A percentile compares a stretch with the other conserved stretches of the same genome.
Conservation (phyloP, 768 basidiomycete species). For the Candolleomyces eurysporus region DNA sequence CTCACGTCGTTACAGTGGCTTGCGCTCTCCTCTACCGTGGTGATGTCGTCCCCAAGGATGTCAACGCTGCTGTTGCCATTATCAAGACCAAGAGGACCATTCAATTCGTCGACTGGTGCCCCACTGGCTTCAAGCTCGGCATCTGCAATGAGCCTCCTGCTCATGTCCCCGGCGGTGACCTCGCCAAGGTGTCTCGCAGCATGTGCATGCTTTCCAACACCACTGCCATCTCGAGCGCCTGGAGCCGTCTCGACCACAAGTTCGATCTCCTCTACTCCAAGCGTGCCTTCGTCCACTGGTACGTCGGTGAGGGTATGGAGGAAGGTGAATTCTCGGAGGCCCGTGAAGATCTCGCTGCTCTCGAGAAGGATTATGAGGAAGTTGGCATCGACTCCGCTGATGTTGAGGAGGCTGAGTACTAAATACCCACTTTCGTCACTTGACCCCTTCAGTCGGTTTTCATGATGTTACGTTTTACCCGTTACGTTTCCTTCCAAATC, state of each 20-base stretch:
- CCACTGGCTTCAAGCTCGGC: constrained; percentile 84
- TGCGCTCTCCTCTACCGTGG: constrained; percentile 91
- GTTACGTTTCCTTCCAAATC: constrained; percentile 8
- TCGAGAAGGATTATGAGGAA: constrained; percentile 95
- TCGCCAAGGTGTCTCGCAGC: constrained; percentile 90
- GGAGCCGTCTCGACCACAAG: constrained; percentile 93
- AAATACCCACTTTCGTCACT: constrained; percentile 11
- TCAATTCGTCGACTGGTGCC: constrained; percentile 97
- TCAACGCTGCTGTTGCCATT: constrained; percentile 83
- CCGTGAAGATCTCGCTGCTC: constrained; percentile 94
- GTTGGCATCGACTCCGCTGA: constrained; percentile 79
- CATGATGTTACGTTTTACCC: constrained; percentile 6
- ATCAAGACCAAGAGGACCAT: constrained; percentile 98
- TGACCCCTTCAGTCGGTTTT: not conserved
- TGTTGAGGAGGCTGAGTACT: constrained; percentile 68
- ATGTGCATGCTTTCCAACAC: constrained; percentile 98
- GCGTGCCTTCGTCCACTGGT: constrained; percentile 91
- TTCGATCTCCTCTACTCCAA: constrained; percentile 98
- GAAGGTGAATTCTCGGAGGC: constrained; percentile 99
- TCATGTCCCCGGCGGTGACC: constrained; percentile 90
- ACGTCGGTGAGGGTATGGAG: constrained; percentile 99
- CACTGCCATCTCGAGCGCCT: constrained; percentile 91
- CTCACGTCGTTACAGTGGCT: constrained; percentile 55
- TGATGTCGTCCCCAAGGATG: constrained; percentile 95
- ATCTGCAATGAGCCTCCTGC: constrained; percentile 26